Evolutionary conservation across 768 basidiomycete genomes (phyloP).

Genomic region (Leucocoprinus sp.): DNA sequence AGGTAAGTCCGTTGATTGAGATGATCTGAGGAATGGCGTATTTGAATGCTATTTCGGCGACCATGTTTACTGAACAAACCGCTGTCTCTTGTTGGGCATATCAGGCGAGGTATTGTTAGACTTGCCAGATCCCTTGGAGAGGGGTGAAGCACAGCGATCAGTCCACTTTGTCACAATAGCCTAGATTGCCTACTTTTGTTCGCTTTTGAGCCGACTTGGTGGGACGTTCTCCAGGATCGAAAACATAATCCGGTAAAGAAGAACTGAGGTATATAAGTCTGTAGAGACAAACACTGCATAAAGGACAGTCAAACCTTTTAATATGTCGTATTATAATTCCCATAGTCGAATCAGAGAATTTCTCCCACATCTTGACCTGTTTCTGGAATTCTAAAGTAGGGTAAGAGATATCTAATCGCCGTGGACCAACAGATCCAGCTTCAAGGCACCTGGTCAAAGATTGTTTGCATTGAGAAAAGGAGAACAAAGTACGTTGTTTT

Average conservation of each 20-base stretch:
- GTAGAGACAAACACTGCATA: background rate
- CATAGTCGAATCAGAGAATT: slow-evolving; percentile 88
- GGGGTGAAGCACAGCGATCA: slow-evolving; percentile 1
- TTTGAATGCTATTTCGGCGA: slow-evolving; percentile 18
- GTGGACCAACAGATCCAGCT: slow-evolving; percentile 72
- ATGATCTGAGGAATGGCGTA: slow-evolving; percentile 34
- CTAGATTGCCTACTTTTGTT: slow-evolving; percentile 44
- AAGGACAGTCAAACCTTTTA: slow-evolving; percentile 50
- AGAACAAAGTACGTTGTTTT: slow-evolving; percentile 57
- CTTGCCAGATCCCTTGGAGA: slow-evolving; percentile 50
- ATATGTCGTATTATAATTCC: slow-evolving; percentile 91
- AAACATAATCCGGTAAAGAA: slow-evolving; percentile 72
- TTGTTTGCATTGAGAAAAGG: slow-evolving; percentile 10
- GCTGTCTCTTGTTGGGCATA: slow-evolving; percentile 74
- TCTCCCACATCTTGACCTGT: slow-evolving; percentile 92
- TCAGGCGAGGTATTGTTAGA: slow-evolving; percentile 57
- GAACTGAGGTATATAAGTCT: slow-evolving; percentile 34
- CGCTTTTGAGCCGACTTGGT: slow-evolving; percentile 66
- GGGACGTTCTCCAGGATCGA: slow-evolving; percentile 74
- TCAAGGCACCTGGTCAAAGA: slow-evolving; percentile 14
- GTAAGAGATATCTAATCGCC: slow-evolving; percentile 92
- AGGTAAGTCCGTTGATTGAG: slow-evolving; percentile 29
- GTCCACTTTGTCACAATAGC: background rate
- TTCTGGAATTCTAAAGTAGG: slow-evolving; percentile 94
- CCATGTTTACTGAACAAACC: slow-evolving; percentile 43